phyloP scores from a whole-genome alignment of 1,139 yeast species.

The Protomyces arabidopsidicola region DNA sequence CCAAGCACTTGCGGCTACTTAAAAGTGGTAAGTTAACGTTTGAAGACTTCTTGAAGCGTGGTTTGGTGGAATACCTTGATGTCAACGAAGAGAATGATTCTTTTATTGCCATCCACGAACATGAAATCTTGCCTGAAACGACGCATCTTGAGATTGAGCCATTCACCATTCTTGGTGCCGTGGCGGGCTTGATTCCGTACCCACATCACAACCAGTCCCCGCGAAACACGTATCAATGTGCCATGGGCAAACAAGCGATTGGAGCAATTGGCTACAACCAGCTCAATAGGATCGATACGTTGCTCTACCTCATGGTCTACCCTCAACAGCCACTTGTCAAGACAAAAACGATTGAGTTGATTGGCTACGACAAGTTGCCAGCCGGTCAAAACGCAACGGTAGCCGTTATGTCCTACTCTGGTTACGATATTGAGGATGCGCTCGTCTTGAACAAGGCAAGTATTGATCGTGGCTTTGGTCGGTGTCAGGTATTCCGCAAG shows the following conservation, averaged over 20 bases:
- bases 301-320: conserved; percentile 89
- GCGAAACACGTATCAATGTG: conserved; percentile 97
- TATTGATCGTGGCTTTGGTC: conserved; percentile 93
- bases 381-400: conserved; percentile 99
- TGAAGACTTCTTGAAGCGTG: conserved; percentile 80
- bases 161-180: conserved; percentile 93
- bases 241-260: conserved; percentile 99
- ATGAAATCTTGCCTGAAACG: conserved; percentile 51
- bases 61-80: conserved; percentile 91
- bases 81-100: conserved; percentile 97
- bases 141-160: conserved; percentile 97
- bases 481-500: conserved; percentile 95
- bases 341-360: conserved; percentile 91
- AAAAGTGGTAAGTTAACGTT: conserved; percentile 69
- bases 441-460: conserved; percentile 87
- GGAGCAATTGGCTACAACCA: conserved; percentile 98
- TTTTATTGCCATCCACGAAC: conserved; percentile 83
- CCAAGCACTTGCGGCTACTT: conserved; percentile 60
- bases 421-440: conserved; percentile 99
- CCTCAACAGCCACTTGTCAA: conserved; percentile 99
- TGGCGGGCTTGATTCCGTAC: conserved; percentile 98
- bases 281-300: conserved; percentile 89
- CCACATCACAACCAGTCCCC: conserved; percentile 99
- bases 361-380: conserved; percentile 91
- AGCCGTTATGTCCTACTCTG: conserved; percentile 98